Evolutionary conservation across 2,329 filamentous ascomycete genomes (phyloP).

Genomic region (Xylaria hypoxylon): DNA sequence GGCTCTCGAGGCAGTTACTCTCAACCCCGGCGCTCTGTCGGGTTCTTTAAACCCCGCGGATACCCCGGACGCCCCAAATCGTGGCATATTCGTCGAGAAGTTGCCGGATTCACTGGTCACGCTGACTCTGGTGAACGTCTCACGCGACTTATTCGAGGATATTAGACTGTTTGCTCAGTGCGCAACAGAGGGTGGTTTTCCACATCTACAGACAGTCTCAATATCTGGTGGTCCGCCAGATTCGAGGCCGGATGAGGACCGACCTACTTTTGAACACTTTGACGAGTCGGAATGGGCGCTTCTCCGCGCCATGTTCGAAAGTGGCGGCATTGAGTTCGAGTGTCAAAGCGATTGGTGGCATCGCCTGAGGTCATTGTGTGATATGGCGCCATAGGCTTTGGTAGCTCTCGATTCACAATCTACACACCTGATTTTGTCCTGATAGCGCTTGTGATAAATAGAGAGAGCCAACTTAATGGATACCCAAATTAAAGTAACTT

Average conservation of each 20-base stretch:
- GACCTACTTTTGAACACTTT: slow-evolving; percentile 20
- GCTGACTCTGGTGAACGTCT: slow-evolving; percentile 37
- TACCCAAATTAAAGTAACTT: slow-evolving; percentile 23
- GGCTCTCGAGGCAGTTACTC: slow-evolving; percentile 33
- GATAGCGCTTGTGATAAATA: not conserved
- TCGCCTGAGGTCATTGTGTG: slow-evolving; percentile 36
- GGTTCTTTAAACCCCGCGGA: not conserved
- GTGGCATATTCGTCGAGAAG: slow-evolving; percentile 36
- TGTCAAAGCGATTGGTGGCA: slow-evolving; percentile 38
- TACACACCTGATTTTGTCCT: slow-evolving; percentile 12
- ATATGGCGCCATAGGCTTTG: slow-evolving; percentile 27
- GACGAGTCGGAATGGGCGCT: slow-evolving; percentile 35
- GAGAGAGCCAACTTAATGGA: slow-evolving; percentile 22
- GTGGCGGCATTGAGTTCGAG: slow-evolving; percentile 32
- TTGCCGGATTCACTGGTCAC: slow-evolving; percentile 34
- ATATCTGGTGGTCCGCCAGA: slow-evolving; percentile 36
- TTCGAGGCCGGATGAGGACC: slow-evolving; percentile 22
- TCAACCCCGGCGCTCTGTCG: slow-evolving; percentile 38
- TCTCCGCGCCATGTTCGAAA: slow-evolving; percentile 34
- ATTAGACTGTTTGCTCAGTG: slow-evolving; percentile 34
- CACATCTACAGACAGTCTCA: slow-evolving; percentile 33
- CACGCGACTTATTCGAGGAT: slow-evolving; percentile 34
- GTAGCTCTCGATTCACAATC: not conserved
- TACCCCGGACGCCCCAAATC: not conserved
- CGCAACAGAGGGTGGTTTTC: slow-evolving; percentile 33